A percentile compares a stretch with the other conserved stretches of the same genome.
Conservation (phyloP, 2,329 filamentous ascomycete genomes). For the Xylaria multiplex region DNA sequence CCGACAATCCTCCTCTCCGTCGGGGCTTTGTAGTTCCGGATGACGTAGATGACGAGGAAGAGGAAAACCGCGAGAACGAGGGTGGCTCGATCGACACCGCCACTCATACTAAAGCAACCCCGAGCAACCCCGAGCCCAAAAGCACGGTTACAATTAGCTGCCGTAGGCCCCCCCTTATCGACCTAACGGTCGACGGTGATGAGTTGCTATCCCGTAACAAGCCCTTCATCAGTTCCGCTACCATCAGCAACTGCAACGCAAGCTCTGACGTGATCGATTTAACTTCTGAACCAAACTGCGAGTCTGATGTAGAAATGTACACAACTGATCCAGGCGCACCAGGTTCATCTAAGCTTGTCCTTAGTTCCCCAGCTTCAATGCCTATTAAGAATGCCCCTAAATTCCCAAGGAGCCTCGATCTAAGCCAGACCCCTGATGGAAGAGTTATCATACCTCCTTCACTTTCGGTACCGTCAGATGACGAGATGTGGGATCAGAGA, state of each 20-base stretch:
- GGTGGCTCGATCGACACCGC: conserved; percentile 24
- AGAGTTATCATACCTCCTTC: not conserved
- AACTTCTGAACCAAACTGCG: conserved; percentile 41
- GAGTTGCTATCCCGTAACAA: conserved; percentile 23
- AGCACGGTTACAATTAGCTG: conserved; percentile 9
- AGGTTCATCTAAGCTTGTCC: not conserved
- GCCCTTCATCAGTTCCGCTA: not conserved
- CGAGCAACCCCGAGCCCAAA: not conserved
- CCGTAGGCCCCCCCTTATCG: conserved; percentile 33
- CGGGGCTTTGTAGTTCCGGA: conserved; percentile 56
- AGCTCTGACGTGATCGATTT: conserved; percentile 41
- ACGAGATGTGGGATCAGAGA: conserved; percentile 1
- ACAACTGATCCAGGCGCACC: conserved; percentile 1
- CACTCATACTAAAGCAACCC: not conserved
- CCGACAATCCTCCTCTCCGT: conserved; percentile 41
- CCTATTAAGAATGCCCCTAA: not conserved
- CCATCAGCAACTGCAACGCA: conserved; percentile 13
- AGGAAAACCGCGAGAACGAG: conserved; percentile 30
- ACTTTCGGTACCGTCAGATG: not conserved
- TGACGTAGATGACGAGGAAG: conserved; percentile 50
- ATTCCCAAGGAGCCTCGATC: not conserved
- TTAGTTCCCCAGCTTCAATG: not conserved
- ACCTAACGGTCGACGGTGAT: conserved; percentile 41
- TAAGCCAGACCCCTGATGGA: not conserved
- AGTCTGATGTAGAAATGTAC: conserved; percentile 29